Conservation (phyloP, 129 eudicot species). For the Centella asiatica region DNA sequence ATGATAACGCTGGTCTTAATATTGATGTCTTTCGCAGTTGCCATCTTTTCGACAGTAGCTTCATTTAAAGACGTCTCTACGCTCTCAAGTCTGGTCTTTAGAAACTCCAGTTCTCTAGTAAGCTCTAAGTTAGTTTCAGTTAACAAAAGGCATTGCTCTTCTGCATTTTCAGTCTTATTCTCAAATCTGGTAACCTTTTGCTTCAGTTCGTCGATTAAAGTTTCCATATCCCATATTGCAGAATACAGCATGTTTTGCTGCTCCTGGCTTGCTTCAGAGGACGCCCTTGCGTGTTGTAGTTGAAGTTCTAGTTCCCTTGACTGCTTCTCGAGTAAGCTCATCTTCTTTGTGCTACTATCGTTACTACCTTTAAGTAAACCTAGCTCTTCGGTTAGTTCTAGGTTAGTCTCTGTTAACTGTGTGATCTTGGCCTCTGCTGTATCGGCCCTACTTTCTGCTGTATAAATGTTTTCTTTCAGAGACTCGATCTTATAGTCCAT, state of each 20-base stretch:
- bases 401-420: slow-evolving; percentile 61
- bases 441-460: slow-evolving; percentile 55
- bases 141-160: slow-evolving; percentile 53
- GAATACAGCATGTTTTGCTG: slow-evolving; percentile 84
- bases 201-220: slow-evolving; percentile 81
- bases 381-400: slow-evolving; percentile 72
- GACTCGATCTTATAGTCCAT: slow-evolving; percentile 51
- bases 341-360: slow-evolving; percentile 53
- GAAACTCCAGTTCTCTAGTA: slow-evolving; percentile 47
- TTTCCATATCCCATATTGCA: slow-evolving; percentile 99
- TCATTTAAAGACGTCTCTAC: slow-evolving; percentile 49
- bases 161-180: slow-evolving; percentile 56
- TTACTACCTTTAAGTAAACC: slow-evolving; percentile 62
- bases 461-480: slow-evolving; percentile 43
- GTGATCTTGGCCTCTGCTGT: slow-evolving; percentile 53
- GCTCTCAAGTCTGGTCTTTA: slow-evolving; percentile 37
- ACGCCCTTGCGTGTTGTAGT: slow-evolving; percentile 55
- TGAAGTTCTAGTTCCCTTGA: slow-evolving; percentile 65
- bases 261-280: slow-evolving; percentile 85
- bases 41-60: slow-evolving; percentile 43
- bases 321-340: slow-evolving; percentile 70
- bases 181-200: slow-evolving; percentile 75
- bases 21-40: slow-evolving; percentile 53
- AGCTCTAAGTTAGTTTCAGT: slow-evolving; percentile 61
- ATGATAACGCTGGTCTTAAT: slow-evolving; percentile 54